phyloP scores from a whole-genome alignment of 257 asterid genomes.

The Plectranthus barbatus region DNA sequence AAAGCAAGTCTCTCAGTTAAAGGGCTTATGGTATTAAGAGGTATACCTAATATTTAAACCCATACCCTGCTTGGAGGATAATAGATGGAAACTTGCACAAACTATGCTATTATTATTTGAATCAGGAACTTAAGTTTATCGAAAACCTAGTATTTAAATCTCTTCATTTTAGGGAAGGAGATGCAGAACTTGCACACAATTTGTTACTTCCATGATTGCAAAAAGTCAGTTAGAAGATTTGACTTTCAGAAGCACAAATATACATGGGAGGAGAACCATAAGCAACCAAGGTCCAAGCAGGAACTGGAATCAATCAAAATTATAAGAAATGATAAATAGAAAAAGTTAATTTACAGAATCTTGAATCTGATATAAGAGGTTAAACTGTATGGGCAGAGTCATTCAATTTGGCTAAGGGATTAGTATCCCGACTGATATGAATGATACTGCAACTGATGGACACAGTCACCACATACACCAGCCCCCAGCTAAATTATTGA shows the following conservation, averaged over 20 bases:
- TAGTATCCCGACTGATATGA: background rate
- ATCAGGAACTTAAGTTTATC: background rate
- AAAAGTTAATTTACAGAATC: background rate
- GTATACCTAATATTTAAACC: background rate
- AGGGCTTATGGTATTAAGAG: background rate
- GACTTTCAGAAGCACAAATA: slow-evolving; percentile 3
- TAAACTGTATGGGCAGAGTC: background rate
- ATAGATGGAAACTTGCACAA: background rate
- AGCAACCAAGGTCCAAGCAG: background rate
- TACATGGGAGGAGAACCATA: background rate
- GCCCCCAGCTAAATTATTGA: background rate
- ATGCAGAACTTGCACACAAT: background rate
- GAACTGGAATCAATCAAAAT: background rate
- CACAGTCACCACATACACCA: background rate
- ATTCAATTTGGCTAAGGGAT: background rate
- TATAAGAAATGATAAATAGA: too few relatives aligned
- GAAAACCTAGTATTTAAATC: background rate
- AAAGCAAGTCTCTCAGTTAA: background rate
- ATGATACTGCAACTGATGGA: background rate
- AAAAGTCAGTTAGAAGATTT: background rate
- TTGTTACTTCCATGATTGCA: background rate
- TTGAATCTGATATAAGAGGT: background rate
- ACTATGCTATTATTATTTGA: background rate
- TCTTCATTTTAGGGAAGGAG: background rate
- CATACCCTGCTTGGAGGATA: background rate